Percentiles rank a stretch among this genome's conserved stretches.
These are phyloP conservation scores for Artemisia tridentata DNA, from an alignment of 129 eudicot genomes.

Conservation along the genomic window DNA sequence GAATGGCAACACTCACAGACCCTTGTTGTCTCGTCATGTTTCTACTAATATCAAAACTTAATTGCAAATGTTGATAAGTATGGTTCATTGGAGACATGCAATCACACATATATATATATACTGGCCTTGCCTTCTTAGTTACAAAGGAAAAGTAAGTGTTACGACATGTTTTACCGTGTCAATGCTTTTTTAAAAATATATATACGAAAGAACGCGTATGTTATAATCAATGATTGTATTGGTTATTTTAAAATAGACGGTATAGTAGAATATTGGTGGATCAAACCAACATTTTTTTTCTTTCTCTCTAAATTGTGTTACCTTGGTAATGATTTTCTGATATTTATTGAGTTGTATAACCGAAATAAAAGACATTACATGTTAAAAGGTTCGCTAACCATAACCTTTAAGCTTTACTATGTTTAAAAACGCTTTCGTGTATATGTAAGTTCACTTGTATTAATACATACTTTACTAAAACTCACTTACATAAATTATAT, in stretches of 20 bases:
- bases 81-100: slow-evolving; percentile 27
- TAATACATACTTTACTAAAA: no score
- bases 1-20: slow-evolving; percentile 21
- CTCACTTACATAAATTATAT: no score
- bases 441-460: no score
- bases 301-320: not conserved
- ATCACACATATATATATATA: slow-evolving; percentile 16
- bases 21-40: slow-evolving; percentile 42
- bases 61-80: slow-evolving; percentile 19
- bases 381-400: no score
- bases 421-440: no score
- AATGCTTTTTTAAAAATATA: not conserved
- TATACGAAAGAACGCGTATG: not conserved
- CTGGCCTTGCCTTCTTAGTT: slow-evolving; percentile 14
- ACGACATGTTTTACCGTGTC: slow-evolving; percentile 1
- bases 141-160: slow-evolving; percentile 6
- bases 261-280: not conserved
- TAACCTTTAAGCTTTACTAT: no score
- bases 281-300: not conserved
- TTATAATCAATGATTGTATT: no score
- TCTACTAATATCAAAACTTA: not conserved
- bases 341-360: no score
- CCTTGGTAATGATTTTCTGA: not conserved
- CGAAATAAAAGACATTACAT: no score
- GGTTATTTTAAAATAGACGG: not conserved